Evolutionary conservation across 2,329 filamentous ascomycete species (phyloP).

Genomic region (Ramichloridium luteum): DNA sequence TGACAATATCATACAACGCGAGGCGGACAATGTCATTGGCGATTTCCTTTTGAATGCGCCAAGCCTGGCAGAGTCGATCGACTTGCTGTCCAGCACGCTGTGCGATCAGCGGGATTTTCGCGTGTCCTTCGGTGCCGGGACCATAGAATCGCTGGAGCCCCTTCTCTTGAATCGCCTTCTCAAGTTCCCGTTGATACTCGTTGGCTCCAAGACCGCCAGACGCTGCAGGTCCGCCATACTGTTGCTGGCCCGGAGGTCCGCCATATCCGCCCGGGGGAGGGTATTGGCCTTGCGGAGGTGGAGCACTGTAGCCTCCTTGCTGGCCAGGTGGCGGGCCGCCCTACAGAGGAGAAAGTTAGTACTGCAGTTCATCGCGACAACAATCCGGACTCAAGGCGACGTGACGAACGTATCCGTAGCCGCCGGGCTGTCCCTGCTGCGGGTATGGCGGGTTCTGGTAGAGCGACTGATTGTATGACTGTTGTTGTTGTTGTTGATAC

Average conservation of each 20-base stretch:
- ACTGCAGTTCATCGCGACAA: background rate
- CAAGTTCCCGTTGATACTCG: constrained; percentile 45
- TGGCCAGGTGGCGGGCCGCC: constrained; percentile 18
- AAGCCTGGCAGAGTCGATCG: constrained; percentile 44
- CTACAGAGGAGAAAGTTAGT: constrained; percentile 8
- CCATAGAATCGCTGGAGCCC: constrained; percentile 47
- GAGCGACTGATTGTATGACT: constrained; percentile 3
- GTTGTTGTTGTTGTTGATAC: constrained; percentile 11
- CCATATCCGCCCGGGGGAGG: constrained; percentile 20
- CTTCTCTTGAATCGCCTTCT: constrained; percentile 48
- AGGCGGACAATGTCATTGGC: constrained; percentile 52
- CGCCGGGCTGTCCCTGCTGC: constrained; percentile 14
- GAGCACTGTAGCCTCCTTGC: constrained; percentile 24
- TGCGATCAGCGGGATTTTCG: constrained; percentile 35
- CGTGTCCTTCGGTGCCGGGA: constrained; percentile 38
- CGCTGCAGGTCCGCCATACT: constrained; percentile 24
- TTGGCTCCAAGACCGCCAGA: constrained; percentile 36
- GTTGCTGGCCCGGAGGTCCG: no score
- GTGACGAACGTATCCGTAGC: constrained; percentile 26
- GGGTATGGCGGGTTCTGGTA: constrained; percentile 14
- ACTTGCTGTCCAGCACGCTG: constrained; percentile 38
- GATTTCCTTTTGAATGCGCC: constrained; percentile 47
- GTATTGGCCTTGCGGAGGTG: constrained; percentile 8
- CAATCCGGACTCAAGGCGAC: constrained; percentile 1
- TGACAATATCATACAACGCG: constrained; percentile 48